Evolutionary conservation across 2,329 filamentous ascomycete genomes (phyloP).

Genomic region (Apiospora pterosperma): DNA sequence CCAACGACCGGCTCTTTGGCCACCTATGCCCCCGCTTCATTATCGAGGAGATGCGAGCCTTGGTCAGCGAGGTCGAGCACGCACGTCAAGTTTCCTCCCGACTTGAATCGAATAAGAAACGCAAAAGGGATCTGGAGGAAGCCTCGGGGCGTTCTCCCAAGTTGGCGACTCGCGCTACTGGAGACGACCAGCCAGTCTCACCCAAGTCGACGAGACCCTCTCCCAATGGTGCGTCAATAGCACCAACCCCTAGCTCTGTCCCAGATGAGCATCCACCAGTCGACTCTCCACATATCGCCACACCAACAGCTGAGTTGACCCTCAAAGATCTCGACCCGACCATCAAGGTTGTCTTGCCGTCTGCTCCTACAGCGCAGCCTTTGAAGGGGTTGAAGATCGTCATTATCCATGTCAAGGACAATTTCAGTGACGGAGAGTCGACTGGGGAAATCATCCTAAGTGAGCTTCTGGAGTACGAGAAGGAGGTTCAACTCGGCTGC

Average conservation of each 20-base stretch:
- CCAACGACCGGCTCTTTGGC: conserved; percentile 77
- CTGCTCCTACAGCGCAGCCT: conserved; percentile 34
- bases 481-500: conserved; percentile 66
- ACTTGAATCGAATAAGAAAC: conserved; percentile 54
- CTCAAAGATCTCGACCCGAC: conserved; percentile 32
- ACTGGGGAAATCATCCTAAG: conserved; percentile 65
- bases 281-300: conserved; percentile 42
- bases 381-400: conserved; percentile 75
- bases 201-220: conserved; percentile 41
- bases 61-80: conserved; percentile 69
- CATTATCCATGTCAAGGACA: conserved; percentile 93
- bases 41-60: conserved; percentile 68
- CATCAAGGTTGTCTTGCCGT: conserved; percentile 10
- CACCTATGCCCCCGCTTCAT: conserved; percentile 84
- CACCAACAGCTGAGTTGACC: conserved; percentile 44
- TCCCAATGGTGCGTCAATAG: background rate
- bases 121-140: conserved; percentile 54
- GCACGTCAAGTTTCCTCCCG: conserved; percentile 40
- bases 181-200: conserved; percentile 47
- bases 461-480: conserved; percentile 66
- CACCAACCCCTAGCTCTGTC: background rate
- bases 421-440: conserved; percentile 65
- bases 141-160: conserved; percentile 12
- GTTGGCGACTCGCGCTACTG: conserved; percentile 13
- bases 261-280: background rate